A percentile compares a stretch with the other conserved stretches of the same genome.
phyloP scores from a whole-genome alignment of 306 rosid species.

The Hippophae rhamnoides region DNA sequence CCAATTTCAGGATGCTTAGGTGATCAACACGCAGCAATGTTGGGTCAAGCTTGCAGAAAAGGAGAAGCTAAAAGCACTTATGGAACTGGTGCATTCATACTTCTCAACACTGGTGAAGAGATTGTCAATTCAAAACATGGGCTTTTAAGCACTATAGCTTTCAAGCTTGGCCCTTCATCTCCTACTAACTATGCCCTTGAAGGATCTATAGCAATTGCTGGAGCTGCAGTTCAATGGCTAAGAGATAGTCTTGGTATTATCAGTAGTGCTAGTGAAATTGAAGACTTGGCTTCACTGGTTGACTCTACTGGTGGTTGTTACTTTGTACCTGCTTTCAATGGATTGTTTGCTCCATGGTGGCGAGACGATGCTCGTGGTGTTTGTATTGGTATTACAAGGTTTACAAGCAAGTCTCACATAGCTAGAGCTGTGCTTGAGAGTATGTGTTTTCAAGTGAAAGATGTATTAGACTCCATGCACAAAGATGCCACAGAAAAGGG shows the following conservation, averaged over 20 bases:
- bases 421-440: constrained; percentile 97
- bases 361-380: constrained; percentile 97
- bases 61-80: constrained; percentile 94
- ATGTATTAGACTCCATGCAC: constrained; percentile 76
- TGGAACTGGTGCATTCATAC: constrained; percentile 91
- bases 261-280: constrained; percentile 54
- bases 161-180: constrained; percentile 64
- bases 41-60: constrained; percentile 65
- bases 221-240: constrained; percentile 98
- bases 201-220: constrained; percentile 95
- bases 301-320: constrained; percentile 67
- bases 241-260: constrained; percentile 80
- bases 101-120: constrained; percentile 69
- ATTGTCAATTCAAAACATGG: constrained; percentile 53
- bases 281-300: constrained; percentile 54
- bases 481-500: constrained; percentile 47
- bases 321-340: constrained; percentile 91
- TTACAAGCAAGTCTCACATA: constrained; percentile 71
- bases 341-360: constrained; percentile 96
- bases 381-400: constrained; percentile 70
- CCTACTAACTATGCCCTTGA: constrained; percentile 76
- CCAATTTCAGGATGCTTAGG: constrained; percentile 85
- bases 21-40: constrained; percentile 93
- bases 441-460: constrained; percentile 86
- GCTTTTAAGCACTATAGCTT: constrained; percentile 71